Evolutionary conservation across 345 rosid species (phyloP), one percentile per base, ranked within the genome.

Genomic region (Sonneratia alba): DNA sequence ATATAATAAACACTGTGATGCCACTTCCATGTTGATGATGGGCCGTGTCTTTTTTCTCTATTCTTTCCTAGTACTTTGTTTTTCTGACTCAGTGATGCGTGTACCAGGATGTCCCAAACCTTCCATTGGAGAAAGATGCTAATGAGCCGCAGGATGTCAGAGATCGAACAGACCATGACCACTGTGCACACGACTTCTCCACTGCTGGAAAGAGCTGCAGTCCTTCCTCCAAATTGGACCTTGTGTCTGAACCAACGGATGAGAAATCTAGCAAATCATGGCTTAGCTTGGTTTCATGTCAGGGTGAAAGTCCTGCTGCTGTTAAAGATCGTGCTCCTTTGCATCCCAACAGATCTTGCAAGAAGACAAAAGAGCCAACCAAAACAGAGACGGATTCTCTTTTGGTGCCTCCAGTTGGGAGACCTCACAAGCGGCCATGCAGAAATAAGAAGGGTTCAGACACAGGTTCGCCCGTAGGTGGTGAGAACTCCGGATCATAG

Each of bases 281-380:
- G 96, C 79, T 91, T 80, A 94, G 89, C 79, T 85, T 91, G 77
- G 91, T 89, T 82, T 79, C 89, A 15, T 79, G 81, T 77, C 81
- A 82, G 27, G 9, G 24, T 16, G 57, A 42, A 59, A 11, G 14
- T 49, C 36, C 47, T 37, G 64, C 67, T 55, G 66, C 16, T 56
- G 80, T 27, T 27, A 27, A 73, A 71, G 78, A 70, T 51, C 32
- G 64, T 57, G 74, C 82, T 45, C 18, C 24, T 75, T 34, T 14
- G 38, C 79, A 80, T 78, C 77, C 87, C 13, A 80, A 68, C 70
- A 80, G 86, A 81, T 76, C 83, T 66, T 70, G 80, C 77, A 84
- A 78, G 84, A 84, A 78, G 78, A 77, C 73, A 73, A 75, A 81
- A 32, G 66, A 62, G 13, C 66, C 66, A 14, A 16, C 66, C 37